These are phyloP conservation scores for Alternaria conjuncta DNA, from an alignment of 2,329 filamentous ascomycete genomes.

Conservation along the genomic window DNA sequence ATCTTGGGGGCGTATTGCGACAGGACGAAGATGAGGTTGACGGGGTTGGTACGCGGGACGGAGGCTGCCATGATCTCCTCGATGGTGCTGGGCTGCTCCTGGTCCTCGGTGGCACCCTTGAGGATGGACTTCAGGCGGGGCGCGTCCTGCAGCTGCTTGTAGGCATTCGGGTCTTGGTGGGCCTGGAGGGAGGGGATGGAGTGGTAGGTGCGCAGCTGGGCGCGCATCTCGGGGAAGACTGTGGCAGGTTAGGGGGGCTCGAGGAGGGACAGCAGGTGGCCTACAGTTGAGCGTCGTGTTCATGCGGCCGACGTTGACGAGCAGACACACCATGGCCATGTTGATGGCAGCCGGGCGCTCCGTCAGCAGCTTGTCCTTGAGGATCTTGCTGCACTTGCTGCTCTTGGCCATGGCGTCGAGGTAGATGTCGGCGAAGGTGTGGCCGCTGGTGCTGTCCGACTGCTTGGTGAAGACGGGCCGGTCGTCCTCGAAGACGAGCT, in stretches of 20 bases:
- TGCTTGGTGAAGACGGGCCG: constrained; percentile 85
- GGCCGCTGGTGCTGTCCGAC: constrained; percentile 77
- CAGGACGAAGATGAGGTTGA: constrained; percentile 95
- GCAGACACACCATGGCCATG: constrained; percentile 98
- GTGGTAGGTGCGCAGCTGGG: constrained; percentile 95
- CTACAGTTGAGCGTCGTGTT: constrained; percentile 97
- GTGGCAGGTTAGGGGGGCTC: constrained; percentile 13
- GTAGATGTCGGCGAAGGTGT: constrained; percentile 90
- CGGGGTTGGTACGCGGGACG: constrained; percentile 88
- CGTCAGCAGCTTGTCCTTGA: constrained; percentile 93
- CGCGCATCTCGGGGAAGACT: constrained; percentile 99
- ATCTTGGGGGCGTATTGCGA: constrained; percentile 89
- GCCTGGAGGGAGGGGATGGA: constrained; percentile 96
- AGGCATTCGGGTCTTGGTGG: constrained; percentile 91
- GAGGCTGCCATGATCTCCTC: constrained; percentile 76
- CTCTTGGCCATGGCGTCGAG: constrained; percentile 98
- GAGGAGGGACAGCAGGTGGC: constrained; percentile 30
- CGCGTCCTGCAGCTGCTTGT: constrained; percentile 97
- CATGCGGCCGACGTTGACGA: constrained; percentile 98
- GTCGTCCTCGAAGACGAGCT: constrained; percentile 78
- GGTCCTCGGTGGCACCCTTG: constrained; percentile 95
- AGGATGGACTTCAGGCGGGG: constrained; percentile 95
- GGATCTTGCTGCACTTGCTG: constrained; percentile 98
- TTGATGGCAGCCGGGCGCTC: constrained; percentile 91
- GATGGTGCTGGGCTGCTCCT: constrained; percentile 78